Evolutionary conservation across 257 asterid genomes (phyloP), one percentile per base, ranked within the genome.

Genomic region (Fraxinus americana): DNA sequence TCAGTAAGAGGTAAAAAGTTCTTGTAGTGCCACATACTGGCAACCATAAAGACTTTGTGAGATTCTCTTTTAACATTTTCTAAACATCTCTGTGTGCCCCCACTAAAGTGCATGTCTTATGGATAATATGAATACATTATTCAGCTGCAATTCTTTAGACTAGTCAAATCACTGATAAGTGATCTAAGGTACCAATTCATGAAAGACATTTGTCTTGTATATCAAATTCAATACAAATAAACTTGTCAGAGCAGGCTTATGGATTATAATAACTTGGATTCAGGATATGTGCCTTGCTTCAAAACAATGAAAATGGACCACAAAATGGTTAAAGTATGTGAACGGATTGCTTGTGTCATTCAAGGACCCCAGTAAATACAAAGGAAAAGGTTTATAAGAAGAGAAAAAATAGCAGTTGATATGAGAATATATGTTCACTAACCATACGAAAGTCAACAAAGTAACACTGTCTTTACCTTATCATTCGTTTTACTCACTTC

Each of bases 401-500:
- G 43, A 65, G 48, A 61, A 25, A 36, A 71, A 19, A 14, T 36
- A 71, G 48, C 41, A 12, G 19, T 54, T 23, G 52, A 61, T 25
- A 68, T 29, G 32, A 43, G 10, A 43, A 72, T 29, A 36, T 54
- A 45, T 38, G 30, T n/a, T 54, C 30, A 8, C 77, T 8, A 35
- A 48, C 27, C 30, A 13, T 27, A 74, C 5, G 27, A 68, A 63
- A 35, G 29, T 74, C 48, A 59, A 77, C 13, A 65, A 48, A 23
- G 48, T 7, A 25, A 43, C 17, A 4, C 21, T 4, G 32, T 73
- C 43, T 80, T 70, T 83, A 95, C 99, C 96, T 94, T 92, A 23
- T 90, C 97, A 68, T 54, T 72, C 13, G 94, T 92, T 79, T 87
- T 94, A 54, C 82, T 87, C 17, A 89, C 84, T 79, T 86, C 96